phyloP scores from a whole-genome alignment of 371 early-diverging fungal species.

The Mucor sp. region DNA sequence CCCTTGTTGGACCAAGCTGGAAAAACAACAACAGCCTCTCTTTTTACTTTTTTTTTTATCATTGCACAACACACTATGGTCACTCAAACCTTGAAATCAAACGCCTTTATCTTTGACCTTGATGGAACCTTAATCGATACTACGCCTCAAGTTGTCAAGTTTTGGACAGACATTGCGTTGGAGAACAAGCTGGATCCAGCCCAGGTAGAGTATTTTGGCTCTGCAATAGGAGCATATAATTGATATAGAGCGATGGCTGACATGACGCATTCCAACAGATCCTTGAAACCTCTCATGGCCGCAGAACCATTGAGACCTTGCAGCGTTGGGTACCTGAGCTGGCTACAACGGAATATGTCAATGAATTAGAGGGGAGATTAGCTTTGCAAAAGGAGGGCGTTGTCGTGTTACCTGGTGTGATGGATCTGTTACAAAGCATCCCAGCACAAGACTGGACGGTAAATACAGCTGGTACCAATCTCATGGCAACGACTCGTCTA shows the following conservation, averaged over 20 bases:
- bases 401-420: conserved; percentile 31
- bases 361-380: conserved; percentile 33
- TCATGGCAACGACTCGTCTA: conserved; percentile 41
- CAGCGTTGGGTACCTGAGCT: conserved; percentile 37
- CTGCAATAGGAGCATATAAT: not conserved
- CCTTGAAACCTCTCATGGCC: conserved; percentile 46
- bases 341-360: conserved; percentile 38
- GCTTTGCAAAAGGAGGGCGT: conserved; percentile 41
- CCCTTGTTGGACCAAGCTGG: not conserved
- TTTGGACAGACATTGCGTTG: conserved; percentile 42
- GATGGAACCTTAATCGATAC: conserved; percentile 57
- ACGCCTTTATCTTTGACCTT: conserved; percentile 46
- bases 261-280: conserved; percentile 10
- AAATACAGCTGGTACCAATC: conserved; percentile 37
- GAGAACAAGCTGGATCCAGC: conserved; percentile 44
- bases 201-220: conserved; percentile 35
- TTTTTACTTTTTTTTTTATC: not conserved
- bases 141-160: conserved; percentile 43
- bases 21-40: not conserved
- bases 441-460: conserved; percentile 32
- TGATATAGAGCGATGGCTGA: not conserved
- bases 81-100: conserved; percentile 15
- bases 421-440: conserved; percentile 29
- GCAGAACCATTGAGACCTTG: conserved; percentile 50
- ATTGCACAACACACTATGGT: not conserved